Percentiles rank a stretch among this genome's conserved stretches.
These are phyloP conservation scores for Penicillium sp. DNA, from an alignment of 2,329 filamentous ascomycete species.

Conservation along the genomic window DNA sequence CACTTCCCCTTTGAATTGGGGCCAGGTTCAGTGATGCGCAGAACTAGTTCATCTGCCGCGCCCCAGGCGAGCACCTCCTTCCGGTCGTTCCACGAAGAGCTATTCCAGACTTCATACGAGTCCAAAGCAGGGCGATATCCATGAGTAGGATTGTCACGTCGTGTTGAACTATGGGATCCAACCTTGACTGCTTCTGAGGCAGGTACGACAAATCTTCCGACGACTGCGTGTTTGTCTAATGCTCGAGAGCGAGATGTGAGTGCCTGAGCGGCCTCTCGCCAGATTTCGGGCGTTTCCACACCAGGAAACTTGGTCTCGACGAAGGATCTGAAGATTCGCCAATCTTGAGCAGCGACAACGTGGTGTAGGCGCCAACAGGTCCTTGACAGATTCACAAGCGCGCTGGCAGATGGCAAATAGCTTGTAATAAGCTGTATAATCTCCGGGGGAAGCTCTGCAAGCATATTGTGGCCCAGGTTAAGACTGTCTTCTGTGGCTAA, in stretches of 20 bases:
- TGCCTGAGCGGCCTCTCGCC: constrained; percentile 46
- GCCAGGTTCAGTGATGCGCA: constrained; percentile 43
- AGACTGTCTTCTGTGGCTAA: no score
- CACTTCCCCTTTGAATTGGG: constrained; percentile 33
- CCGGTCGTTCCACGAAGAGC: constrained; percentile 41
- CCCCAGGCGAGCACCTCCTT: constrained; percentile 53
- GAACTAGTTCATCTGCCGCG: constrained; percentile 49
- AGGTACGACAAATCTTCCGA: constrained; percentile 47
- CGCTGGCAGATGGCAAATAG: no score
- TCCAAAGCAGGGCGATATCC: constrained; percentile 53
- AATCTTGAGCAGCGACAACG: no score
- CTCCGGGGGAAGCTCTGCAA: no score
- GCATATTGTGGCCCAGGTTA: no score
- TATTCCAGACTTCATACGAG: constrained; percentile 48
- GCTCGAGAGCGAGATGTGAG: constrained; percentile 51
- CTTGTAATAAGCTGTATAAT: no score
- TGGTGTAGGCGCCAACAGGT: no score
- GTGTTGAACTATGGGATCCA: constrained; percentile 26
- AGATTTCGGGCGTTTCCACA: no score
- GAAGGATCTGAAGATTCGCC: no score
- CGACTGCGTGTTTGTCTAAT: constrained; percentile 49
- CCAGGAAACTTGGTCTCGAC: no score
- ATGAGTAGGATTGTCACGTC: constrained; percentile 44
- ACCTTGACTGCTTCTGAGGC: constrained; percentile 34
- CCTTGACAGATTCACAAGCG: no score